Base-by-base conservation (phyloP, 2,329 filamentous ascomycete species). In the Grosmannia serpens region DNA sequence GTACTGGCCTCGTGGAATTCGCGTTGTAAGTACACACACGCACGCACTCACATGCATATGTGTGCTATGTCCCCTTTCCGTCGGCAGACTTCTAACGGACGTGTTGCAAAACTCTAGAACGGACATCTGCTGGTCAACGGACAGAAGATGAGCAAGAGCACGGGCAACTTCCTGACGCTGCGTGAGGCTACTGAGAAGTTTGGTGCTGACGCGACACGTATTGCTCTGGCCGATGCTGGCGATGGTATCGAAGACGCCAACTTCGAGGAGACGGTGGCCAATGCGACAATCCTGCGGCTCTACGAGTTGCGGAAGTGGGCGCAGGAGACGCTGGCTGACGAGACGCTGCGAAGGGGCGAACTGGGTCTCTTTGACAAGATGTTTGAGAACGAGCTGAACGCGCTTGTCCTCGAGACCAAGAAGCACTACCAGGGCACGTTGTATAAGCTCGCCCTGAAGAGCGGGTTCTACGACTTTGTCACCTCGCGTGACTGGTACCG, bases 101-200 rank as follows among this genome's bases (percentile, higher is more conserved):
- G 20, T 44, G 7, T 6, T 35, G 29, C 50, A 17, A 20, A 35
- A 11, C 5, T 13, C 5, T 26, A 57, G 56, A 99, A 99, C 69
- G 94, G 94, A 1, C 92, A 97, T 74, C 75, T 97, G 67, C 84
- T 95, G 72, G 79, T 99, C 63, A 99, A 99, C 70, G 92, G 92
- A 55, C 89, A 96, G 70, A 99, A 99, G 82, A 99, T 99, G 94
- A 88, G 85, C 71, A 99, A 99, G 78, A 92, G 87, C 57, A 96
- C 91, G 0, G 94, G 94, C 62, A 99, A 97, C 76, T 99, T 99
- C 78, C 80, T 99, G 71, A 97, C 94, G 13, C 78, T 97, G 56
- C 82, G 85, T 57, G 89, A 96, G 62, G 82, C 91, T 33, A 87
- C 92, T 17, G 81, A 85, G 66, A 99, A 99, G 72, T 99, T 94